These are phyloP conservation scores for Hyphochytrium catenoides DNA, from an alignment of 352 stramenopile genomes.

Conservation along the genomic window DNA sequence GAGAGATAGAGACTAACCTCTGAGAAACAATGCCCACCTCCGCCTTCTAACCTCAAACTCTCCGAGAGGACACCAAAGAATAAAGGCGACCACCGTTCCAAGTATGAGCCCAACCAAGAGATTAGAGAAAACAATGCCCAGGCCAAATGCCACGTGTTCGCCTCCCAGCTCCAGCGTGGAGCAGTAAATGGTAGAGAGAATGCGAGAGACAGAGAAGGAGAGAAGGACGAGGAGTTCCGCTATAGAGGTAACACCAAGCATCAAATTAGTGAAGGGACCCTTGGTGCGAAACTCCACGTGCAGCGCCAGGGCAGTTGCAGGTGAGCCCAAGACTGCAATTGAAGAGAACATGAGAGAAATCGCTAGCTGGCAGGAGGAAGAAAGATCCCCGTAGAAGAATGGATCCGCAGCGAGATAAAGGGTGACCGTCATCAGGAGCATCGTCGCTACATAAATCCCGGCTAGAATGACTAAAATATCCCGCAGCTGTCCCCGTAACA, in stretches of 20 bases:
- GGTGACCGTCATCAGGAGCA: slow-evolving; percentile 21
- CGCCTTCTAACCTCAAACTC: no score
- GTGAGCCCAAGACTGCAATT: slow-evolving; percentile 34
- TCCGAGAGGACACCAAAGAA: no score
- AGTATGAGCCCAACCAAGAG: no score
- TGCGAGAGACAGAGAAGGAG: slow-evolving; percentile 32
- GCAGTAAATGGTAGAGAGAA: slow-evolving; percentile 32
- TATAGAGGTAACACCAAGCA: slow-evolving; percentile 33
- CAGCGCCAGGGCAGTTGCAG: slow-evolving; percentile 38
- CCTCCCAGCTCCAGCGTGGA: slow-evolving; percentile 20
- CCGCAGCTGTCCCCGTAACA: slow-evolving; percentile 28
- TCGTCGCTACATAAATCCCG: slow-evolving; percentile 24
- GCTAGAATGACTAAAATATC: slow-evolving; percentile 21
- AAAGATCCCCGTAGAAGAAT: slow-evolving; percentile 32
- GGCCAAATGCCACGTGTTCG: slow-evolving; percentile 18
- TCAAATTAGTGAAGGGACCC: slow-evolving; percentile 37
- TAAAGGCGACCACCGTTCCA: slow-evolving; percentile 16
- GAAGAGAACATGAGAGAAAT: slow-evolving; percentile 43
- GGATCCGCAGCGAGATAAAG: slow-evolving; percentile 17
- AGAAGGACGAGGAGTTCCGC: slow-evolving; percentile 40
- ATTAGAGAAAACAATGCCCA: slow-evolving; percentile 25
- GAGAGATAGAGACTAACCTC: no score
- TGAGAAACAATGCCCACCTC: no score
- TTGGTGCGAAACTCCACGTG: slow-evolving; percentile 44
- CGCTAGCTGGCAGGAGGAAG: slow-evolving; percentile 21